Percentiles rank a stretch among this genome's conserved stretches.
Conservation (phyloP, 805 yeast genomes). For the Metschnikowia continentalis region DNA sequence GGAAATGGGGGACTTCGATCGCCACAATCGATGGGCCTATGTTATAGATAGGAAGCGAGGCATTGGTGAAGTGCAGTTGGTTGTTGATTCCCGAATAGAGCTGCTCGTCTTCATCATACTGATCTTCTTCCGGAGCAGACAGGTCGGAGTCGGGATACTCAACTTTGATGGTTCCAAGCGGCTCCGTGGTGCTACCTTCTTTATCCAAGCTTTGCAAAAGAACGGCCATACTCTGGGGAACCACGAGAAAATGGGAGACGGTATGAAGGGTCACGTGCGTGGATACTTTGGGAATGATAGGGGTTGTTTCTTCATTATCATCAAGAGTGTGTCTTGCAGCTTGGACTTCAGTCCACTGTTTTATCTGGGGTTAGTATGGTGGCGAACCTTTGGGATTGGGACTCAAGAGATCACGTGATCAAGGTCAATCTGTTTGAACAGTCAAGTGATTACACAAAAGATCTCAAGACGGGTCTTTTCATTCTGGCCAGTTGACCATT, state of each 20-base stretch:
- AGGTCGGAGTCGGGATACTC: constrained; percentile 13
- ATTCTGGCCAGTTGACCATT: background rate
- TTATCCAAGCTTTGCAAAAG: constrained; percentile 15
- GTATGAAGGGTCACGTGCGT: background rate
- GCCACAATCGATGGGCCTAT: constrained; percentile 10
- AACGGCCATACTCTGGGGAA: constrained; percentile 18
- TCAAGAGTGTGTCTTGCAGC: constrained; percentile 51
- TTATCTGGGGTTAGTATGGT: constrained; percentile 25
- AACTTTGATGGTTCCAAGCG: constrained; percentile 16
- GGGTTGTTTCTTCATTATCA: constrained; percentile 25
- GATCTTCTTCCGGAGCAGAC: constrained; percentile 29
- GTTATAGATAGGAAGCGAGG: constrained; percentile 12
- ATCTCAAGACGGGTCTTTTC: background rate
- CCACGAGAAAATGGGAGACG: constrained; percentile 13
- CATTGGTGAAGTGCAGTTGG: background rate
- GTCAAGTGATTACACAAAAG: too few species aligned
- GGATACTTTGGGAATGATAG: constrained; percentile 14
- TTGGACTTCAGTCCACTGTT: constrained; percentile 47
- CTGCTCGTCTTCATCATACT: constrained; percentile 46
- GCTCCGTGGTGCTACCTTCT: background rate
- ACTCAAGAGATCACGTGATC: background rate
- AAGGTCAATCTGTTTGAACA: too few species aligned
- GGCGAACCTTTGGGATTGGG: background rate
- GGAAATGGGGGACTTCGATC: constrained; percentile 31
- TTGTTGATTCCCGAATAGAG: constrained; percentile 35